Evolutionary conservation across 1,284 basidiomycete genomes (phyloP).

Genomic region (Anthracocystis setariae): DNA sequence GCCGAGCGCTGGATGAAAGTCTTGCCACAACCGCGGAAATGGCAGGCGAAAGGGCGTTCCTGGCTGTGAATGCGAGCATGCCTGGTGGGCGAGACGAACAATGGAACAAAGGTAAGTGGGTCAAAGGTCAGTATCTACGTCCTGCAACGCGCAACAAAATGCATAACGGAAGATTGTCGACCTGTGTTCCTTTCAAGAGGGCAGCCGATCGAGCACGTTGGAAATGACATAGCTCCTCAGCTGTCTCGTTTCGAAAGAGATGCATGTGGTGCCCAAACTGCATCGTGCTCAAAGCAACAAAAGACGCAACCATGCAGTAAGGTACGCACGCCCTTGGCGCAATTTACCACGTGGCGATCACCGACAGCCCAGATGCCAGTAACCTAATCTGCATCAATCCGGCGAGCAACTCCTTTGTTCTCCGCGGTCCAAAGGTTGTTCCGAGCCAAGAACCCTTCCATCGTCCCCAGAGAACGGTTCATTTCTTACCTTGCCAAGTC

Average conservation of each 20-base stretch:
- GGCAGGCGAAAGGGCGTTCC: slow-evolving; percentile 60
- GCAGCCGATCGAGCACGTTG: no score
- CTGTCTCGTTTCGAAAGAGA: no score
- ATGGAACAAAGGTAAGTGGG: background rate
- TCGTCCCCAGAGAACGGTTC: background rate
- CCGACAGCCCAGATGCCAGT: slow-evolving; percentile 15
- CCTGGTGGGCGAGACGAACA: slow-evolving; percentile 23
- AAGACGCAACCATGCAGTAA: background rate
- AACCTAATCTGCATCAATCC: background rate
- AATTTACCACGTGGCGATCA: slow-evolving; percentile 30
- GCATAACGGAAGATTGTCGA: no score
- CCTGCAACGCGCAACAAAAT: background rate
- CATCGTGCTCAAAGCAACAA: background rate
- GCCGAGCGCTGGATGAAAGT: slow-evolving; percentile 70
- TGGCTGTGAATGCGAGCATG: slow-evolving; percentile 63
- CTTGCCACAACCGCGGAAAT: slow-evolving; percentile 59
- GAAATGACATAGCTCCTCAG: no score
- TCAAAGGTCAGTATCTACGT: background rate
- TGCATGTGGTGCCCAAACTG: background rate
- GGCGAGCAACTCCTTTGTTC: no score
- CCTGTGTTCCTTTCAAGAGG: no score
- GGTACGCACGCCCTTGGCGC: background rate
- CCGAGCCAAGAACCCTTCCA: slow-evolving; percentile 13
- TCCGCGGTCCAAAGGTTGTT: no score
- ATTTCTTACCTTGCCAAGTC: slow-evolving; percentile 53